These are phyloP conservation scores for Mangifera indica DNA, from an alignment of 345 rosid genomes.

Conservation along the genomic window DNA sequence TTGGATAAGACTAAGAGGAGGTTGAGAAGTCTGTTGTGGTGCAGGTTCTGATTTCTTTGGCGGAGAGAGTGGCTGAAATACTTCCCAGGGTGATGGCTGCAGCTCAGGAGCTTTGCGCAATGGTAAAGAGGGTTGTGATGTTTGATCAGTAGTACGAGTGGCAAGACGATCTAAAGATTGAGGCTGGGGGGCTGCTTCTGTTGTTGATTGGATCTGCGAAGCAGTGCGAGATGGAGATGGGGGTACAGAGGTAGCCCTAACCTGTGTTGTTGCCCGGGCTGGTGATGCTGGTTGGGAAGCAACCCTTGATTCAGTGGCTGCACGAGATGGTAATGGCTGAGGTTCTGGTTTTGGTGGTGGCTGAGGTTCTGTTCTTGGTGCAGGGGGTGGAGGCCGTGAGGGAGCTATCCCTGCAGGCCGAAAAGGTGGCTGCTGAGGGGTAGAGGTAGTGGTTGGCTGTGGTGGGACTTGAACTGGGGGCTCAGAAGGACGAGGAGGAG, in stretches of 20 bases:
- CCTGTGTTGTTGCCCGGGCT: slow-evolving; percentile 12
- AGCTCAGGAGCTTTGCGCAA: slow-evolving; percentile 21
- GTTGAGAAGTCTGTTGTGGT: slow-evolving; percentile 20
- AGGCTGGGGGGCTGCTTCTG: slow-evolving; percentile 27
- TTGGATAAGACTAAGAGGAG: slow-evolving; percentile 8
- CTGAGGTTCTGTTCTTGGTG: slow-evolving; percentile 25
- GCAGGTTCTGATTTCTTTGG: slow-evolving; percentile 23
- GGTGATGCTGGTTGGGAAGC: slow-evolving; percentile 21
- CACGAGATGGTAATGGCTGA: slow-evolving; percentile 17
- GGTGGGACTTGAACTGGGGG: slow-evolving; percentile 33
- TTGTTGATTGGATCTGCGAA: slow-evolving; percentile 25
- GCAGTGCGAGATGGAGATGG: slow-evolving; percentile 22
- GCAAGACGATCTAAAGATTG: slow-evolving; percentile 24
- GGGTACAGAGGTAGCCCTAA: slow-evolving; percentile 7
- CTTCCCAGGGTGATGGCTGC: slow-evolving; percentile 17
- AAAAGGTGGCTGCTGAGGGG: slow-evolving; percentile 43
- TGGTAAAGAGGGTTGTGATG: slow-evolving; percentile 31
- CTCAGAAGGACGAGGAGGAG: slow-evolving; percentile 20
- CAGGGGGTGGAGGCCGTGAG: slow-evolving; percentile 20
- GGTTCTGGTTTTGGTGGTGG: slow-evolving; percentile 21
- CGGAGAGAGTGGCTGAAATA: slow-evolving; percentile 27
- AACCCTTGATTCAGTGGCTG: slow-evolving; percentile 15
- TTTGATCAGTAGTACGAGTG: slow-evolving; percentile 26
- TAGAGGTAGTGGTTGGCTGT: slow-evolving; percentile 23
- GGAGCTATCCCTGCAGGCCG: slow-evolving; percentile 44